Evolutionary conservation across 352 stramenopile species (phyloP).

Genomic region (Pythium periplocum): DNA sequence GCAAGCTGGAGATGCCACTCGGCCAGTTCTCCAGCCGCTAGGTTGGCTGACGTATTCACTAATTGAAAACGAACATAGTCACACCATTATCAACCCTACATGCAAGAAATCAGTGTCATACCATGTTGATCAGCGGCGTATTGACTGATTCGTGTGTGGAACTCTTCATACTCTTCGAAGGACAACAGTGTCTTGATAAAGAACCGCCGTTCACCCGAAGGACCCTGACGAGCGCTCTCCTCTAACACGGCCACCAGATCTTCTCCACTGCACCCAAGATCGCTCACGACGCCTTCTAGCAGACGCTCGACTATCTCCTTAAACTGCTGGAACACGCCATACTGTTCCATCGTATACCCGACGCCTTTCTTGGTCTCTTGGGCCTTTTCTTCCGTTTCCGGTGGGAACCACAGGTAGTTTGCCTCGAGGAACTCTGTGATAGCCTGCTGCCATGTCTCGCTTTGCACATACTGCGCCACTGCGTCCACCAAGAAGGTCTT

Average conservation of each 20-base stretch:
- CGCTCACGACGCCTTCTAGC: conserved; percentile 47
- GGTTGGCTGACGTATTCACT: background rate
- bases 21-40: conserved; percentile 2
- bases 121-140: conserved; percentile 37
- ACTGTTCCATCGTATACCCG: conserved; percentile 50
- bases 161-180: conserved; percentile 63
- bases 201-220: conserved; percentile 42
- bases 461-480: conserved; percentile 66
- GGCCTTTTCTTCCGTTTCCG: conserved; percentile 9
- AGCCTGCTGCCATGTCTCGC: conserved; percentile 35
- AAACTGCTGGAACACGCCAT: conserved; percentile 62
- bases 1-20: conserved; percentile 66
- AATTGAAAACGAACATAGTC: background rate
- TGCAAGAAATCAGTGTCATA: background rate
- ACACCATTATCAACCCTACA: background rate
- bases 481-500: conserved; percentile 75
- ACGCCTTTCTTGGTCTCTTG: conserved; percentile 21
- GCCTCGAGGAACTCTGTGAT: conserved; percentile 49
- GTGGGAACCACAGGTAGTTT: conserved; percentile 53
- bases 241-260: conserved; percentile 50
- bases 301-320: conserved; percentile 63
- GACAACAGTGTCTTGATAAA: conserved; percentile 67
- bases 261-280: conserved; percentile 54
- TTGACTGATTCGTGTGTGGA: conserved; percentile 47
- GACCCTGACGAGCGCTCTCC: conserved; percentile 24